These are phyloP conservation scores for Hypoxylon intermedium DNA, from an alignment of 495 filamentous ascomycete species.

Conservation along the genomic window DNA sequence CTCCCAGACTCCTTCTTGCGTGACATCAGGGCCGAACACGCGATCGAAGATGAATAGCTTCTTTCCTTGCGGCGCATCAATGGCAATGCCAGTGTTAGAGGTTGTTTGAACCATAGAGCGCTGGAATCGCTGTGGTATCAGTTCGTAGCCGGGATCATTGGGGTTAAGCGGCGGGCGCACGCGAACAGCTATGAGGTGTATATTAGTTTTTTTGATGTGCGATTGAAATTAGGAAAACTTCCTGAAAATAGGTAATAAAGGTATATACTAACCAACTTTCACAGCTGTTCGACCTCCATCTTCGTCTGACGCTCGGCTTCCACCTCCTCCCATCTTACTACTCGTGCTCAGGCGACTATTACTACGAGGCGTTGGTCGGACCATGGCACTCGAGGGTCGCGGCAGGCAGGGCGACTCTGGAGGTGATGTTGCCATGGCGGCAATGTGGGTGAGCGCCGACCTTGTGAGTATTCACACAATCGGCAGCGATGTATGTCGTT, in stretches of 20 bases:
- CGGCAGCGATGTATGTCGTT: neutral
- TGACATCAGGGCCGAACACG: constrained; percentile 84
- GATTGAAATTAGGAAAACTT: constrained; percentile 2
- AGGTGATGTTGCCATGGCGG: constrained; percentile 63
- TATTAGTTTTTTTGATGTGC: constrained; percentile 29
- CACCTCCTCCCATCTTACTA: constrained; percentile 77
- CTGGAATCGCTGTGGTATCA: constrained; percentile 95
- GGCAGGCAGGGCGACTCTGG: constrained; percentile 60
- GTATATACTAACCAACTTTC: constrained; percentile 87
- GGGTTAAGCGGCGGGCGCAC: constrained; percentile 87
- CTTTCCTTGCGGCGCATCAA: constrained; percentile 89
- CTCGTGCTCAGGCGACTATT: constrained; percentile 89
- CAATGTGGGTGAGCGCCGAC: constrained; percentile 6
- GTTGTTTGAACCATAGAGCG: constrained; percentile 90
- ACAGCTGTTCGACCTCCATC: constrained; percentile 89
- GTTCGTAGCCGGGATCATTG: constrained; percentile 88
- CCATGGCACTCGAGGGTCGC: constrained; percentile 86
- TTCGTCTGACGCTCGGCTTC: constrained; percentile 90
- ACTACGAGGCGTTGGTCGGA: constrained; percentile 77
- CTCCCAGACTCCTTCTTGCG: constrained; percentile 93
- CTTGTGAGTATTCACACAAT: constrained; percentile 1
- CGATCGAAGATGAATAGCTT: constrained; percentile 96
- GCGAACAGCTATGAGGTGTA: constrained; percentile 73
- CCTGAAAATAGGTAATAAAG: constrained; percentile 1
- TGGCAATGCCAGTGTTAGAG: constrained; percentile 79